Evolutionary conservation across 2,329 filamentous ascomycete species (phyloP).

Genomic region (Pyrenochaeta sp.): DNA sequence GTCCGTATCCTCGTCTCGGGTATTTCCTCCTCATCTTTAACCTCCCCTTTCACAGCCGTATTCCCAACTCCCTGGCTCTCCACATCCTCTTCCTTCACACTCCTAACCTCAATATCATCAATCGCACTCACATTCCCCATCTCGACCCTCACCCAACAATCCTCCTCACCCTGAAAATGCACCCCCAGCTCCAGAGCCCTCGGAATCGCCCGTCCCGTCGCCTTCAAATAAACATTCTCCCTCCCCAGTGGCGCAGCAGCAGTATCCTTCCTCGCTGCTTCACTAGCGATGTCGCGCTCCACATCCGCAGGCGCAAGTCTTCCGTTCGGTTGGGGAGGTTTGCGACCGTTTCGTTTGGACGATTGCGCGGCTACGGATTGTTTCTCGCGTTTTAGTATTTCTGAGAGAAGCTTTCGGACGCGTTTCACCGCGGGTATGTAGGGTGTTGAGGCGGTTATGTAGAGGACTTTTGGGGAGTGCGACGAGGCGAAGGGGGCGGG

Average conservation of each 20-base stretch:
- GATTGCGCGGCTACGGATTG: slow-evolving; percentile 38
- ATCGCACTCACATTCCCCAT: slow-evolving; percentile 72
- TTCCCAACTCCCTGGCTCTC: slow-evolving; percentile 12
- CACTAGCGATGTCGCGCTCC: slow-evolving; percentile 38
- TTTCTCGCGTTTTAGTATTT: slow-evolving; percentile 61
- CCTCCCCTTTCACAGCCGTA: slow-evolving; percentile 18
- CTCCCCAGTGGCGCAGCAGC: slow-evolving; percentile 11
- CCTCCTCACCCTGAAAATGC: slow-evolving; percentile 70
- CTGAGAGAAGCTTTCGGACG: slow-evolving; percentile 68
- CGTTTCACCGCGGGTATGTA: slow-evolving; percentile 75
- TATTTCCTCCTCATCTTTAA: slow-evolving; percentile 38
- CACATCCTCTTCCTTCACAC: slow-evolving; percentile 7
- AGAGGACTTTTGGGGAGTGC: slow-evolving; percentile 65
- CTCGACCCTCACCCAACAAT: slow-evolving; percentile 66
- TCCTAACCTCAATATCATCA: slow-evolving; percentile 66
- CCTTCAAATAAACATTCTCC: slow-evolving; percentile 68
- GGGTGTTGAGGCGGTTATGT: slow-evolving; percentile 70
- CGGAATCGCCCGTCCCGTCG: slow-evolving; percentile 72
- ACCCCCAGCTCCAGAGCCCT: slow-evolving; percentile 69
- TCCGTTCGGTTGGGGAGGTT: slow-evolving; percentile 21
- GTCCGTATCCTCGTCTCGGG: slow-evolving; percentile 53
- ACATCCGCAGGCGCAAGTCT: slow-evolving; percentile 40
- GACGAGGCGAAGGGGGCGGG: slow-evolving; percentile 62
- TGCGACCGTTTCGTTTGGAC: slow-evolving; percentile 6
- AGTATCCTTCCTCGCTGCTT: slow-evolving; percentile 19